phyloP scores from a whole-genome alignment of 352 stramenopile genomes.

The Albugo laibachii region DNA sequence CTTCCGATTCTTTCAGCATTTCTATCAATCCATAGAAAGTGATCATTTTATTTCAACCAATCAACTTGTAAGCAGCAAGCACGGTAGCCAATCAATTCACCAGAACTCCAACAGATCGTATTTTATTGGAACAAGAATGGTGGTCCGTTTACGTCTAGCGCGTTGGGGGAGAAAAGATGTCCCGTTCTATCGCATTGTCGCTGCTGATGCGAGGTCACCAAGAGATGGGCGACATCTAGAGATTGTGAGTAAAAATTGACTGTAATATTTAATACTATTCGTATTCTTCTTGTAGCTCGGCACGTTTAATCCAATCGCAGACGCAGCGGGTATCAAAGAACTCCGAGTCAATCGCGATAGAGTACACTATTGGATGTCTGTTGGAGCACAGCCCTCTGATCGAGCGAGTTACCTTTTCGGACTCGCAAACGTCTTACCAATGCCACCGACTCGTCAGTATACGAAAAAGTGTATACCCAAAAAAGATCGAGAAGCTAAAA shows the following conservation, averaged over 20 bases:
- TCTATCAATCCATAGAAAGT: too few species aligned
- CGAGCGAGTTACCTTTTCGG: slow-evolving; percentile 60
- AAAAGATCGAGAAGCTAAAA: slow-evolving; percentile 45
- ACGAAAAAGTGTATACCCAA: slow-evolving; percentile 71
- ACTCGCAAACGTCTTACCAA: slow-evolving; percentile 62
- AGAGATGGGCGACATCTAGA: slow-evolving; percentile 75
- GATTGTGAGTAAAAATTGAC: slow-evolving; percentile 29
- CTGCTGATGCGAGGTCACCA: slow-evolving; percentile 55
- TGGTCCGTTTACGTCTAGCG: slow-evolving; percentile 70
- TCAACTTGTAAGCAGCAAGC: too few species aligned
- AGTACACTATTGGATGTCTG: slow-evolving; percentile 75
- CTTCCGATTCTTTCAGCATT: too few species aligned
- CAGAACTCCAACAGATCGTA: too few species aligned
- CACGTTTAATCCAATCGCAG: slow-evolving; percentile 76
- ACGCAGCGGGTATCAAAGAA: slow-evolving; percentile 68
- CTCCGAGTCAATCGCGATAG: slow-evolving; percentile 73
- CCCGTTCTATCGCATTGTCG: slow-evolving; percentile 80
- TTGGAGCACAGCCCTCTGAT: slow-evolving; percentile 72
- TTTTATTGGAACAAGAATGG: slow-evolving; percentile 17
- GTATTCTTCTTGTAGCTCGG: slow-evolving; percentile 21
- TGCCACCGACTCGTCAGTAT: slow-evolving; percentile 69
- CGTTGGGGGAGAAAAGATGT: slow-evolving; percentile 76
- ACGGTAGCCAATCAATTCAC: too few species aligned
- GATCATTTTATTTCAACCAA: too few species aligned
- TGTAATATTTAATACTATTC: background rate